Evolutionary conservation across 352 stramenopile genomes (phyloP).

Genomic region (Bremia lactucae): DNA sequence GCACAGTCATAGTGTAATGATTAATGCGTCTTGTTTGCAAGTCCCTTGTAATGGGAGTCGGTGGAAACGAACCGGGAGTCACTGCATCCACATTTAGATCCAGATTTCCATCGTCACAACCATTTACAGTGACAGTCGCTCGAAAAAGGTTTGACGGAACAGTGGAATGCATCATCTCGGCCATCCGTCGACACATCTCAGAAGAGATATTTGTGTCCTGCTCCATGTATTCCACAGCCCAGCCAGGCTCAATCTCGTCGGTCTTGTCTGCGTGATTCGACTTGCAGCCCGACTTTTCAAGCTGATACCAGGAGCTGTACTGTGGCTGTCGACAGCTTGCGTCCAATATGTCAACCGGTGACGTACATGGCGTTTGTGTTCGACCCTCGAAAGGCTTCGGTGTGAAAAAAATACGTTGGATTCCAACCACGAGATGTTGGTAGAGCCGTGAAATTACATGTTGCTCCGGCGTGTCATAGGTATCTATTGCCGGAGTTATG

Average conservation of each 20-base stretch:
- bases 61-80: conserved; percentile 69
- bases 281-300: conserved; percentile 6
- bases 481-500: not conserved
- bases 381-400: conserved; percentile 11
- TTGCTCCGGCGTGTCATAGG: conserved; percentile 10
- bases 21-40: conserved; percentile 61
- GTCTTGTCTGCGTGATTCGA: conserved; percentile 3
- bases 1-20: conserved; percentile 62
- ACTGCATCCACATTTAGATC: conserved; percentile 36
- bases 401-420: conserved; percentile 43
- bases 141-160: conserved; percentile 72
- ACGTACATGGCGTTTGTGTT: conserved; percentile 64
- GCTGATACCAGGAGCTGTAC: not conserved
- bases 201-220: conserved; percentile 48
- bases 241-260: conserved; percentile 45
- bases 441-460: conserved; percentile 41
- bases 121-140: conserved; percentile 38
- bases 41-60: conserved; percentile 67
- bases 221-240: conserved; percentile 75
- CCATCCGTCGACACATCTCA: conserved; percentile 57
- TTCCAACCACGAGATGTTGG: conserved; percentile 31
- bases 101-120: conserved; percentile 12
- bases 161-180: conserved; percentile 70
- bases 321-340: conserved; percentile 16
- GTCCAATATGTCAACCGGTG: conserved; percentile 31